These are phyloP conservation scores for Apophysomyces ossiformis DNA, from an alignment of 371 early-diverging fungal species.

Conservation along the genomic window DNA sequence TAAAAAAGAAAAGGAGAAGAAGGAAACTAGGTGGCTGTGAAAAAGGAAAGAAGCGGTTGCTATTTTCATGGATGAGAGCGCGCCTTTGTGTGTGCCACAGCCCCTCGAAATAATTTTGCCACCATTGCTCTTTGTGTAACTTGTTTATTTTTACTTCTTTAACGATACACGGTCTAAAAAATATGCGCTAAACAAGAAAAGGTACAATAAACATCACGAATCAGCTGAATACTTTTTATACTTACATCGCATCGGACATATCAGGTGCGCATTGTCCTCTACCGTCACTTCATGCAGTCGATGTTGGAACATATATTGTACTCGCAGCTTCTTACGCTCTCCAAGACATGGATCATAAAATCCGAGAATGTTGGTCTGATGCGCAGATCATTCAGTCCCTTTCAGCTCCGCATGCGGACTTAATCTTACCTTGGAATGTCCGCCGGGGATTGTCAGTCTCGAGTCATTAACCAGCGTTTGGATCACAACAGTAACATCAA, in stretches of 20 bases:
- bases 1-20: conserved; percentile 18
- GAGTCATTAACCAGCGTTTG: conserved; percentile 85
- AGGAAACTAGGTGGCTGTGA: neutral
- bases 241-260: conserved; percentile 85
- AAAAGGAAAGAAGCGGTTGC: neutral
- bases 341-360: conserved; percentile 97
- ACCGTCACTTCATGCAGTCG: conserved; percentile 83
- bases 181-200: conserved; percentile 29
- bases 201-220: neutral
- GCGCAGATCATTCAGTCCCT: conserved; percentile 13
- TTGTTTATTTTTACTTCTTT: conserved; percentile 14
- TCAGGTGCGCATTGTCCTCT: conserved; percentile 78
- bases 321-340: conserved; percentile 78
- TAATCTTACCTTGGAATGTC: conserved; percentile 78
- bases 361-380: conserved; percentile 82
- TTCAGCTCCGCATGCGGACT: conserved; percentile 3
- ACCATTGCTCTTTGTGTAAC: conserved; percentile 4
- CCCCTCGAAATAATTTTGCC: conserved; percentile 3
- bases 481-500: conserved; percentile 88
- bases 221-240: conserved; percentile 15
- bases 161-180: conserved; percentile 21
- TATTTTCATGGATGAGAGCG: conserved; percentile 5
- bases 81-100: conserved; percentile 15
- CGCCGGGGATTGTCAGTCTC: conserved; percentile 86
- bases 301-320: conserved; percentile 86